Evolutionary conservation across 208 protist genomes (phyloP).

Genomic region (Leishmania aethiopica): DNA sequence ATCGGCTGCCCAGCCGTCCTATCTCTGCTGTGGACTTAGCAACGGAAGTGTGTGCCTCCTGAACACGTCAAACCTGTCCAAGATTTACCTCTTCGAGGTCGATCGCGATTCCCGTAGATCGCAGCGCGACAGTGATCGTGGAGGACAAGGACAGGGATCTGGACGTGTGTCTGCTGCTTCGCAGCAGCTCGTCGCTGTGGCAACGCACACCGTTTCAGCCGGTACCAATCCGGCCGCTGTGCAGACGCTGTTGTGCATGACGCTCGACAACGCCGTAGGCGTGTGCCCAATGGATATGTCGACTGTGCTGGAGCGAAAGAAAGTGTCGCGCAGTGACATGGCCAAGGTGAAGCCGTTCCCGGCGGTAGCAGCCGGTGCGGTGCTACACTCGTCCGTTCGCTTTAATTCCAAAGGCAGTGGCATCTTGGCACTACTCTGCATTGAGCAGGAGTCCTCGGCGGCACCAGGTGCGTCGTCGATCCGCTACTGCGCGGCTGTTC

Average conservation of each 20-base stretch:
- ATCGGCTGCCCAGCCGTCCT: conserved; percentile 31
- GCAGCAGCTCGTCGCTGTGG: conserved; percentile 29
- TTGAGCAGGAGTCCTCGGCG: conserved; percentile 3
- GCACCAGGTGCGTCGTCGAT: background rate
- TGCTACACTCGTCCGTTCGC: conserved; percentile 20
- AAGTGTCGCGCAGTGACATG: conserved; percentile 32
- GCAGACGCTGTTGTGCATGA: conserved; percentile 33
- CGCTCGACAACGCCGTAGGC: conserved; percentile 26
- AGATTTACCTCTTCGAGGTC: conserved; percentile 69
- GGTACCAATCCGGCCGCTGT: background rate
- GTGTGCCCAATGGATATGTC: conserved; percentile 40
- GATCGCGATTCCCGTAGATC: conserved; percentile 20
- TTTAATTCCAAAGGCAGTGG: conserved; percentile 27
- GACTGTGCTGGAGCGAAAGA: conserved; percentile 35
- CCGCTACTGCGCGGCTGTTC: conserved; percentile 18
- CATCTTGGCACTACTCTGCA: conserved; percentile 12
- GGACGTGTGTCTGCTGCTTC: background rate
- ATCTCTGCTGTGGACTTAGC: conserved; percentile 65
- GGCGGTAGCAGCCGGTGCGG: background rate
- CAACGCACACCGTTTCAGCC: conserved; percentile 12
- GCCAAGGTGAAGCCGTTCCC: conserved; percentile 32
- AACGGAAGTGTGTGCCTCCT: conserved; percentile 68
- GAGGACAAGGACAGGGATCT: background rate
- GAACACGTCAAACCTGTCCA: conserved; percentile 64
- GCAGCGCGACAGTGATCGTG: conserved; percentile 18